Percentiles rank a stretch among this genome's conserved stretches.
Evolutionary conservation across 345 rosid species (phyloP).

Genomic region (Gossypium thurberi): DNA sequence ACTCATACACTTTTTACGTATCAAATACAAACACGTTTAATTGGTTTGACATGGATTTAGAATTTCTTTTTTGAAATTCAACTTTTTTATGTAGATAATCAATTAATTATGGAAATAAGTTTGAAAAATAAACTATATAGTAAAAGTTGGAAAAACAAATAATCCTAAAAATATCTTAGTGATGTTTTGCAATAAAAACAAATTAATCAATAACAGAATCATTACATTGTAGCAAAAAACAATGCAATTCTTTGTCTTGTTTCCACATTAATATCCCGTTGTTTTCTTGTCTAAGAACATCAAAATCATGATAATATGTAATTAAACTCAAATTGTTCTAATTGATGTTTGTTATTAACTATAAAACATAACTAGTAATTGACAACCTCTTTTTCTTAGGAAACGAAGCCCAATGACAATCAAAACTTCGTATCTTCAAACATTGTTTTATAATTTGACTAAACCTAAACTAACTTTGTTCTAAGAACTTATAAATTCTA

Average conservation of each 20-base stretch:
- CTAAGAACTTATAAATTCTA: not conserved
- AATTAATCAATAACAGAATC: not conserved
- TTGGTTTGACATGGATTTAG: no score
- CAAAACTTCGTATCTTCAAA: not conserved
- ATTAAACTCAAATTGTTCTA: not conserved
- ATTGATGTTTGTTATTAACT: not conserved
- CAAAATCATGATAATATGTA: no score
- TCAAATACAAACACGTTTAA: no score
- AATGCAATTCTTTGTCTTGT: not conserved
- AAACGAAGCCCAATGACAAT: not conserved
- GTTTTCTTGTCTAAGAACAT: not conserved
- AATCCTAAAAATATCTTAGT: no score
- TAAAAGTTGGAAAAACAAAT: no score
- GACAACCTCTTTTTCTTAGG: not conserved
- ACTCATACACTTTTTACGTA: no score
- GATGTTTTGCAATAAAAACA: no score
- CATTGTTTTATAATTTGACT: not conserved
- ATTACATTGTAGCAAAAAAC: not conserved
- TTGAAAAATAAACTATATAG: no score
- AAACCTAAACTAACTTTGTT: constrained; percentile 1
- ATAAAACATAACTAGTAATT: not conserved
- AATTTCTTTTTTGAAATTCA: no score
- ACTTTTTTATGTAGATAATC: no score
- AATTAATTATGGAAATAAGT: no score
- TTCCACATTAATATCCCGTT: not conserved